Conservation (phyloP, 768 basidiomycete species). For the Amanita polypyramis region DNA sequence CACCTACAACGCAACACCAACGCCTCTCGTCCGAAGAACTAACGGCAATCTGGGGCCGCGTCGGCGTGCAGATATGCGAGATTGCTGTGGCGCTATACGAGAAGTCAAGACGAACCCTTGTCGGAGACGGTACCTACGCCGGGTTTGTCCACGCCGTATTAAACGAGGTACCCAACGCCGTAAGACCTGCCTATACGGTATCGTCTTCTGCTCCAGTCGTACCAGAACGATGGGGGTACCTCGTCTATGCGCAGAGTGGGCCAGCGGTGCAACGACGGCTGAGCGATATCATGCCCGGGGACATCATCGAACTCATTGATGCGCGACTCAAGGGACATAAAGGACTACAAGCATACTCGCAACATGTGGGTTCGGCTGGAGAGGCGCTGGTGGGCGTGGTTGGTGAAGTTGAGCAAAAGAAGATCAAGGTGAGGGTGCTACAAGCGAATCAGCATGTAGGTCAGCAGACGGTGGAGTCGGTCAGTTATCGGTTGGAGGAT, state of each 20-base stretch:
- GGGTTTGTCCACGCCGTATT: constrained; percentile 70
- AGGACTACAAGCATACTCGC: constrained; percentile 64
- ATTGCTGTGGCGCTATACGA: constrained; percentile 58
- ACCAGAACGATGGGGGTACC: constrained; percentile 48
- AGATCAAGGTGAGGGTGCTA: constrained; percentile 74
- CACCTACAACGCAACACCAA: constrained; percentile 11
- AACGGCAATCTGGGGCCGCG: constrained; percentile 55
- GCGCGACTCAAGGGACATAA: constrained; percentile 74
- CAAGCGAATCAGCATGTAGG: constrained; percentile 85
- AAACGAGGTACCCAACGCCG: constrained; percentile 53
- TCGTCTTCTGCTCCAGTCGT: constrained; percentile 14
- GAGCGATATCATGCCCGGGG: constrained; percentile 82
- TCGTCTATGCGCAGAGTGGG: constrained; percentile 66
- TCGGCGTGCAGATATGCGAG: constrained; percentile 68
- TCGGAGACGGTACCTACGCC: constrained; percentile 77
- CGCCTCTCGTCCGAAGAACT: constrained; percentile 54
- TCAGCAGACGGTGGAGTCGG: constrained; percentile 67
- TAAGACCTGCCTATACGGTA: not conserved
- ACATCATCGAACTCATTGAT: constrained; percentile 65
- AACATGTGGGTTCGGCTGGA: constrained; percentile 33
- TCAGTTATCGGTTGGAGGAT: constrained; percentile 85
- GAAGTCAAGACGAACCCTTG: constrained; percentile 64
- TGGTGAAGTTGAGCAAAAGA: constrained; percentile 77
- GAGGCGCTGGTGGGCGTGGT: constrained; percentile 67
- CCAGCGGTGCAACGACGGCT: constrained; percentile 55